Percentiles rank a stretch among this genome's conserved stretches.
Evolutionary conservation across 1,284 basidiomycete species (phyloP).

Genomic region (Trichosporon inkin): DNA sequence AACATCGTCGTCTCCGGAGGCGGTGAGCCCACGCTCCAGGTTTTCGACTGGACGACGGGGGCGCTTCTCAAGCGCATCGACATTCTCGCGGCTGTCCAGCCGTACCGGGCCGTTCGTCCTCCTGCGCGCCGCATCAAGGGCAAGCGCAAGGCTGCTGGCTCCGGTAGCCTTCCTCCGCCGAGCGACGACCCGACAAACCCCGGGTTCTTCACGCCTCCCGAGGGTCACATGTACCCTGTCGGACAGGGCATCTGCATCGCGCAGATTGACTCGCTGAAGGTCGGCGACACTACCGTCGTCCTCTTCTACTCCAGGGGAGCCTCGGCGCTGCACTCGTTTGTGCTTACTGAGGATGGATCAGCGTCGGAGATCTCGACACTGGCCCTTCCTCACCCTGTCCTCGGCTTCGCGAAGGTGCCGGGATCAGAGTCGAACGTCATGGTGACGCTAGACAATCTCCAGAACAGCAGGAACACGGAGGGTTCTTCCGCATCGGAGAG

Average conservation of each 20-base stretch:
- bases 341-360: slow-evolving; percentile 22
- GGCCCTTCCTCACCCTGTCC: slow-evolving; percentile 38
- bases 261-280: slow-evolving; percentile 33
- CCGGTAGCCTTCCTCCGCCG: slow-evolving; percentile 20
- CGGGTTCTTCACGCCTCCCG: slow-evolving; percentile 39
- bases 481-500: background rate
- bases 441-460: slow-evolving; percentile 38
- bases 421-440: slow-evolving; percentile 26
- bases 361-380: slow-evolving; percentile 28
- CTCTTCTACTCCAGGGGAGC: slow-evolving; percentile 49
- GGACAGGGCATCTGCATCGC: slow-evolving; percentile 46
- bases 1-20: slow-evolving; percentile 70
- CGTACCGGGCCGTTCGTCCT: slow-evolving; percentile 59
- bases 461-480: background rate
- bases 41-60: slow-evolving; percentile 76
- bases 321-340: slow-evolving; percentile 41
- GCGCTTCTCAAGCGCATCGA: slow-evolving; percentile 56
- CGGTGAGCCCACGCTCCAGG: slow-evolving; percentile 70
- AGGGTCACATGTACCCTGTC: slow-evolving; percentile 40
- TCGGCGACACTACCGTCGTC: slow-evolving; percentile 33
- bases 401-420: slow-evolving; percentile 39
- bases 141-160: slow-evolving; percentile 26
- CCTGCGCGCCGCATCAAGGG: slow-evolving; percentile 34
- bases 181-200: slow-evolving; percentile 24
- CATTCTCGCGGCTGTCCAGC: slow-evolving; percentile 58